Base-by-base conservation (phyloP, 2,329 filamentous ascomycete genomes). In the Nigrograna mackinnonii region DNA sequence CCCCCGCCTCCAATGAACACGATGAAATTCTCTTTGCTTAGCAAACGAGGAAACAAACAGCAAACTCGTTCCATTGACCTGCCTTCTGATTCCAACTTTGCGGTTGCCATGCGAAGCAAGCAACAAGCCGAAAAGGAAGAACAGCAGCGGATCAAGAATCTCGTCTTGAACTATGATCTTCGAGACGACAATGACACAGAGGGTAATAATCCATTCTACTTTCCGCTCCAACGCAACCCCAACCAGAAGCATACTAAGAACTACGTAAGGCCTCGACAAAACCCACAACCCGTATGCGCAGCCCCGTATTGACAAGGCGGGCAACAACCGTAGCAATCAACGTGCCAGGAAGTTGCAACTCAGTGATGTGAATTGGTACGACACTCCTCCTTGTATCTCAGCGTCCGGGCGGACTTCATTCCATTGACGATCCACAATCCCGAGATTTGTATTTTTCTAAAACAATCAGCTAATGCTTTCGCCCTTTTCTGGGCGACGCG, bases 1-100 rank as follows among this genome's bases (percentile, higher is more conserved):
- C 66, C 64, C n/a, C 46, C 57, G 20, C 53, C 68, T 32, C 62
- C 67, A 11, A 14, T 31, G 9, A 62, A 63, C 47, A 97, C 85
- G n/a, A 96, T 97, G 90, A 91, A 94, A 3, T 99, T 99, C 69
- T 94, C 91, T 2, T 79, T 99, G 18, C 80, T 99, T 62, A 99
- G 94, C 22, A 97, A 96, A 78, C 89, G 86, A 62, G 94, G 94
- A 46, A 97, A 97, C 64, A 87, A 91, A 46, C 92, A 96, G 69
- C 92, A 96, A 82, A 96, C 92, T 17, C 88, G 89, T 37, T 94
- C 89, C 5, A 91, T 97, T 55, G 91, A 94, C 59, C 76, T 97
- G 35, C 88, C 88, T 7, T 85, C 92, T 2, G 89, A 99, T 67
- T 97, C 94, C 1, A 91, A 84, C 37, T 96, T 99, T 71, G 94